phyloP scores from a whole-genome alignment of 805 yeast genomes.

The Wickerhamomyces xylosicus region DNA sequence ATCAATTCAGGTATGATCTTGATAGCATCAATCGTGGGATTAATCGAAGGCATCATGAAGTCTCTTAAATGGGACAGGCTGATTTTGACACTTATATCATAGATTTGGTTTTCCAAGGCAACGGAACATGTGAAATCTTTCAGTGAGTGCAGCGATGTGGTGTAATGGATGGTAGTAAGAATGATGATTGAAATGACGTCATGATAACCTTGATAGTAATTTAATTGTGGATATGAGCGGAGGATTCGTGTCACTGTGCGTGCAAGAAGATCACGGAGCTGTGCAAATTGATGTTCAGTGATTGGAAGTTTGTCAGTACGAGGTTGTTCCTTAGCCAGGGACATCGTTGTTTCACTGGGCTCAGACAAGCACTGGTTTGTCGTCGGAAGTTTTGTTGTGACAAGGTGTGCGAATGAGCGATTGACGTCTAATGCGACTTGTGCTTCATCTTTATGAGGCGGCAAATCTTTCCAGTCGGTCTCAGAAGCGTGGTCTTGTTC shows the following conservation, averaged over 20 bases:
- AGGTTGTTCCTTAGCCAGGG: too few relatives aligned
- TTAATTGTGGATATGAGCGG: neutral
- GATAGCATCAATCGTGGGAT: neutral
- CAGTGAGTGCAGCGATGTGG: too few relatives aligned
- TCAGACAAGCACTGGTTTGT: too few relatives aligned
- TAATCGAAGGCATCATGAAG: neutral
- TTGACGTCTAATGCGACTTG: neutral
- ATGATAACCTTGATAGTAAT: neutral
- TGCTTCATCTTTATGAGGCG: neutral
- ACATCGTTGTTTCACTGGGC: too few relatives aligned
- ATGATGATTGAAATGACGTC: neutral
- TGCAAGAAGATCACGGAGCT: neutral
- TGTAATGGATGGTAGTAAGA: neutral
- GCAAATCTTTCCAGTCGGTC: neutral
- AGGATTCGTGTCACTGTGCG: neutral
- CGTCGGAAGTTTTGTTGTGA: neutral
- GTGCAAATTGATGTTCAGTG: neutral
- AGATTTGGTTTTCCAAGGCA: neutral
- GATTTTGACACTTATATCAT: neutral
- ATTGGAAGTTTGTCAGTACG: too few relatives aligned
- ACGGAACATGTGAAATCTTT: too few relatives aligned
- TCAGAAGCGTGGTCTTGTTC: too few relatives aligned
- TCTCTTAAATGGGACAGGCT: neutral
- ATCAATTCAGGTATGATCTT: neutral
- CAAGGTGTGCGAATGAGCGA: neutral